phyloP scores from a whole-genome alignment of 2,329 filamentous ascomycete genomes.

The Colletotrichum sojae region DNA sequence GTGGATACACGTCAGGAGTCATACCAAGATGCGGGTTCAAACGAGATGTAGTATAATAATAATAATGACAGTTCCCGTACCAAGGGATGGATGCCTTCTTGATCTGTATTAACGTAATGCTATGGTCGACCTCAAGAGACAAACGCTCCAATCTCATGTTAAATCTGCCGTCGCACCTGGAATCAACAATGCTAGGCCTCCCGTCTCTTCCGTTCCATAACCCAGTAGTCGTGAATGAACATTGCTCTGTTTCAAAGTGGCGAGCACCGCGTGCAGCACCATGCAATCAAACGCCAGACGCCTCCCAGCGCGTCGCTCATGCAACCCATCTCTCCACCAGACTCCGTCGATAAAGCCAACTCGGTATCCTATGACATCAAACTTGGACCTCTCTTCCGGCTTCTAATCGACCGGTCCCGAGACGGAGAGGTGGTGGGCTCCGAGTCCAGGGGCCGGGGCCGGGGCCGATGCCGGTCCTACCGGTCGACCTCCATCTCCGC shows the following conservation, averaged over 20 bases:
- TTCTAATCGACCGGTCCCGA: neutral
- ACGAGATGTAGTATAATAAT: no score
- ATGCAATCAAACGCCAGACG: constrained; percentile 38
- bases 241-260: constrained; percentile 20
- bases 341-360: constrained; percentile 5
- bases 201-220: constrained; percentile 12
- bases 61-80: no score
- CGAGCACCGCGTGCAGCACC: constrained; percentile 20
- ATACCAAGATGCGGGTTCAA: no score
- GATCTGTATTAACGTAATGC: constrained; percentile 31
- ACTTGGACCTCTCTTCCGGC: constrained; percentile 8
- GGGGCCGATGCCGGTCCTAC: constrained; percentile 25
- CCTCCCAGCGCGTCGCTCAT: constrained; percentile 32
- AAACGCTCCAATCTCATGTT: constrained; percentile 11
- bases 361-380: constrained; percentile 14
- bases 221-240: constrained; percentile 15
- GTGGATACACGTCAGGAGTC: no score
- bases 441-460: no score
- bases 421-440: no score
- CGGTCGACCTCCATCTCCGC: constrained; percentile 44
- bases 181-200: constrained; percentile 21
- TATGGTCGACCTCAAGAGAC: constrained; percentile 2
- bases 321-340: constrained; percentile 16
- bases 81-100: neutral
- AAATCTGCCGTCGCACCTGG: constrained; percentile 5